Evolutionary conservation across 805 yeast species (phyloP).

Genomic region (Kazachstania viticola): DNA sequence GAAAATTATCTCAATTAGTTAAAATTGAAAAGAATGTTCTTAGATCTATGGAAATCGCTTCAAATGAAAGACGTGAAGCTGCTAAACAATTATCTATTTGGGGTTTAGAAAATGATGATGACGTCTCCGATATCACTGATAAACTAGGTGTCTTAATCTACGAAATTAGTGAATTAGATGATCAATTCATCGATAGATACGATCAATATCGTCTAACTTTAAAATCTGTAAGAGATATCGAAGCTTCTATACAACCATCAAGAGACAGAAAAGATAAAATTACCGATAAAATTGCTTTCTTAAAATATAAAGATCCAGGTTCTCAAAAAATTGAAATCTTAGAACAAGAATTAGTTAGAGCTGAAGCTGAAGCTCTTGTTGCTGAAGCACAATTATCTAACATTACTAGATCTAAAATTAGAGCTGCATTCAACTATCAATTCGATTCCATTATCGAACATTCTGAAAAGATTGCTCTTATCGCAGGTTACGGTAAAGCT

Average conservation of each 20-base stretch:
- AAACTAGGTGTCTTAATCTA: constrained; percentile 73
- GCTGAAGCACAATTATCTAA: constrained; percentile 88
- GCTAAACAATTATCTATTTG: constrained; percentile 74
- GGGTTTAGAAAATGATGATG: constrained; percentile 85
- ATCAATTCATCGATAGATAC: constrained; percentile 74
- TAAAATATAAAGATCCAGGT: constrained; percentile 78
- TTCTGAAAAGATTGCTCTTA: constrained; percentile 74
- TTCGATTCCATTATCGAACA: constrained; percentile 79
- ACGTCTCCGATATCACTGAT: constrained; percentile 77
- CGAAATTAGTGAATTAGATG: constrained; percentile 80
- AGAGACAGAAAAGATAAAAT: constrained; percentile 79
- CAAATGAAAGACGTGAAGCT: constrained; percentile 68
- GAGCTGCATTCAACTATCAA: constrained; percentile 74
- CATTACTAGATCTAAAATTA: constrained; percentile 77
- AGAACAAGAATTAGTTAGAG: constrained; percentile 84
- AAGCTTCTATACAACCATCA: constrained; percentile 79
- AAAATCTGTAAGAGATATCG: constrained; percentile 73
- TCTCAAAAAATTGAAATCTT: constrained; percentile 66
- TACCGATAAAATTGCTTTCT: constrained; percentile 73
- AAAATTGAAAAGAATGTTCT: constrained; percentile 75
- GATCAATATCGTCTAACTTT: constrained; percentile 79
- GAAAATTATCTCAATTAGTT: constrained; percentile 61
- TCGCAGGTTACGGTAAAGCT: constrained; percentile 87
- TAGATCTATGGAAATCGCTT: constrained; percentile 66
- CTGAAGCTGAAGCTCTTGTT: constrained; percentile 83